Percentiles rank a stretch among this genome's conserved stretches.
Conservation (phyloP, 176 grass and related monocot genomes). For the Oryza coarctata region DNA sequence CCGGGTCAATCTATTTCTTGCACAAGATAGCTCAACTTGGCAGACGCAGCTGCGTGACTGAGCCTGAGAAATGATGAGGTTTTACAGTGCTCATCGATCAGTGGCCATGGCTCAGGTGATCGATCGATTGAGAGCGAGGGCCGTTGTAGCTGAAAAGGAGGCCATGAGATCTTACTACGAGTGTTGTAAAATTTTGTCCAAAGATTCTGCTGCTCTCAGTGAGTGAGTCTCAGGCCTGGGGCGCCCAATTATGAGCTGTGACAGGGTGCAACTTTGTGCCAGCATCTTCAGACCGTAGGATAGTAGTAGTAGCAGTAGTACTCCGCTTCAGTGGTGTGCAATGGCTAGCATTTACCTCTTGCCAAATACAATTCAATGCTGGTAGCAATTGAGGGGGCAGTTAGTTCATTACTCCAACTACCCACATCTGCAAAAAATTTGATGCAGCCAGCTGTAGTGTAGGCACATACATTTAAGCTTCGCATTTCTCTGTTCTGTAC, state of each 20-base stretch:
- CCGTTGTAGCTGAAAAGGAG: neutral
- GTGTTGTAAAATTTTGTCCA: slow-evolving; percentile 27
- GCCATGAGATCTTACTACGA: neutral
- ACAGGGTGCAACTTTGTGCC: slow-evolving; percentile 12
- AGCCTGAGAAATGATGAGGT: slow-evolving; percentile 26
- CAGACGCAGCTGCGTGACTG: neutral
- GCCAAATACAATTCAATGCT: slow-evolving; percentile 20
- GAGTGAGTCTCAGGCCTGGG: neutral
- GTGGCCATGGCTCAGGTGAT: slow-evolving; percentile 19
- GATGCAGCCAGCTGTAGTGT: slow-evolving; percentile 17
- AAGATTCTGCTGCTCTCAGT: slow-evolving; percentile 13
- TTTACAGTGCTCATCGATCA: neutral
- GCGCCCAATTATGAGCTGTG: slow-evolving; percentile 1
- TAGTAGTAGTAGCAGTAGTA: neutral
- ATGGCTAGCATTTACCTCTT: slow-evolving; percentile 1
- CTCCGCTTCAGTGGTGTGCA: neutral
- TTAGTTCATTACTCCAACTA: slow-evolving; percentile 12
- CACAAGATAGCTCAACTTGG: neutral
- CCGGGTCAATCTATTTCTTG: neutral
- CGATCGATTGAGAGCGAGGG: neutral
- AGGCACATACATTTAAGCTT: neutral
- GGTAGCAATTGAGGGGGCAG: neutral
- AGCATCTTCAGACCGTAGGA: neutral
- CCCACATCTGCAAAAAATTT: neutral
- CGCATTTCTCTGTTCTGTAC: neutral